Base-by-base conservation (phyloP, 169 alveolate genomes). In the Plasmodium blacklocki region DNA sequence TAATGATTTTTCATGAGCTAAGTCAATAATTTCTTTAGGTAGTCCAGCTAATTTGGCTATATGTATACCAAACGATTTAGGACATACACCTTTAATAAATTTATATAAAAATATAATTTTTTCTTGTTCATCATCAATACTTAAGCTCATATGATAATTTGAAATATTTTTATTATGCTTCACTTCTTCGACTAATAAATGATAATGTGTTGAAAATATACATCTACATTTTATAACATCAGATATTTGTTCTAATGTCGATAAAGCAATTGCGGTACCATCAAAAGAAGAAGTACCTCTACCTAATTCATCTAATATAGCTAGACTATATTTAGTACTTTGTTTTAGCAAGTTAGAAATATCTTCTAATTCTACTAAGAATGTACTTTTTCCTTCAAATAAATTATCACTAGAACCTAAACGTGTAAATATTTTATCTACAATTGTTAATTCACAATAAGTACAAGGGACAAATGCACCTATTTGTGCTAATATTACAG, bases 211-310 rank as follows among this genome's bases (percentile, higher is more conserved):
- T 9, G 99, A 97, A 92, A 98, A 98, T 29, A 98, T 80, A 14
- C 98, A 93, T 64, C 98, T 94, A 93, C 99, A 96, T 89, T 93
- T 74, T 6, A 95, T 76, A 7, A 60, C 92, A 49, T 96, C 89
- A 3, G 97, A 94, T 50, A 98, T 88, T 88, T 97, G 95, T 59
- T 95, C 97, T 43, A 98, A 92, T 18, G 98, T 95, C 7, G 99
- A 97, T 47, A 96, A 93, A 2, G 99, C 99, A 9, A 99, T 97
- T 14, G 99, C 98, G 15, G 98, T 97, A 6, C 99, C 99, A 92
- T 99, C 99, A 89, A 95, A 97, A 15, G 99, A 98, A 2, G 99
- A 96, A 0, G 99, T 99, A 32, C 99, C 99, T 87, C 99, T 95
- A 0, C 99, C 99, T 68, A 98, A 95, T 91, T 98, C 99, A 91